Base-by-base conservation (phyloP, 345 rosid species). In the Linum trigynum region DNA sequence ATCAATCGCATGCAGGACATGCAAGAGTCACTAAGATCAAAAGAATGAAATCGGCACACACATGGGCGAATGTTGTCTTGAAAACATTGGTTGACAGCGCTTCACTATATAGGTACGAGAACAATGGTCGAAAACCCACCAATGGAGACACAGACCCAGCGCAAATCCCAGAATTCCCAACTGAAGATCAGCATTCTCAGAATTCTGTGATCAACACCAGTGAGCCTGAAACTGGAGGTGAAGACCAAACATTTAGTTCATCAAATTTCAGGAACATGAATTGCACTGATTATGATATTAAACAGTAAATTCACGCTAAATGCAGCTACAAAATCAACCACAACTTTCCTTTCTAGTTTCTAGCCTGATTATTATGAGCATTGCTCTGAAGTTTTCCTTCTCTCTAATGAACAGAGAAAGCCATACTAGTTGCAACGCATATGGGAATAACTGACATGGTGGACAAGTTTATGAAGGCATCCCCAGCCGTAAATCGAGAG, bases 41-140 rank as follows among this genome's bases (percentile, higher is more conserved):
- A 15, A 63, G 65, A 38, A 79, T 70, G 74, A 85, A 81, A 65
- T 48, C 71, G 68, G 79, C 72, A 40, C 77, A 83, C 64, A 73
- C 32, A 39, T 81, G 84, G 87, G 73, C 86, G 1, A 60, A 65
- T 48, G 82, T 79, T 65, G 16, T 82, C 39, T 50, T 85, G 85
- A 65, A 74, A 11, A 65, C 2, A 7, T 14, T 45, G 12, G 51
- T 45, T 2, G 51, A 45, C 51, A 45, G 51, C 7, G 51, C 51
- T 45, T 45, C 51, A 45, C 51, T 45, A 7, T 45, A 45, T 14
- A 45, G 2, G 51, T 45, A 45, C 51, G 12, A 45, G 12, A 14
- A 45, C 51, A 45, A 4, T 14, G 51, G 51, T 14, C 51, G 51
- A 45, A 45, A 45, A 45, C 51, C 51, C 11, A 9, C 51, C 45